Evolutionary conservation across 2,329 filamentous ascomycete genomes (phyloP).

Genomic region (Fusarium sp.): DNA sequence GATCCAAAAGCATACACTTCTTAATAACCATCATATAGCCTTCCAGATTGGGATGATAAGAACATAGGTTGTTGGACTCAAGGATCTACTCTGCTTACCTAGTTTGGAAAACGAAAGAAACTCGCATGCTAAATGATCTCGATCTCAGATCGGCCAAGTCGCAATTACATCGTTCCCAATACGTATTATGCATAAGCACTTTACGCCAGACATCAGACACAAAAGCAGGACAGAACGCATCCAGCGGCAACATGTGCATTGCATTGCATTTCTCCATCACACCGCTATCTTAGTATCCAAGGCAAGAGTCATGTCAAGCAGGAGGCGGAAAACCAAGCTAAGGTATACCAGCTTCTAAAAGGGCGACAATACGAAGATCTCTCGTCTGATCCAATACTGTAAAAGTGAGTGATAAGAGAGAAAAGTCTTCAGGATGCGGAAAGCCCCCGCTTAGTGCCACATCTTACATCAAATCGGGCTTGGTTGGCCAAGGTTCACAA

Average conservation of each 20-base stretch:
- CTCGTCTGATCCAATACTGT: not conserved
- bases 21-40: not conserved
- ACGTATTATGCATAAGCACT: not conserved
- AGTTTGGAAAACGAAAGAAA: not conserved
- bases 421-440: constrained; percentile 3
- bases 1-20: not conserved
- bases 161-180: not conserved
- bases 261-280: constrained; percentile 7
- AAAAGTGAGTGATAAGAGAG: constrained; percentile 7
- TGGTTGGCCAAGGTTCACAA: constrained; percentile 19
- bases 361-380: constrained; percentile 21
- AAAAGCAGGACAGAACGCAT: constrained; percentile 1
- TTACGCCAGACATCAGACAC: not conserved
- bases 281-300: constrained; percentile 25
- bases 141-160: constrained; percentile 3
- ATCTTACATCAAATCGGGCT: constrained; percentile 19
- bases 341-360: not conserved
- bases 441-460: constrained; percentile 2
- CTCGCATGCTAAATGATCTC: not conserved
- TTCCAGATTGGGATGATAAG: not conserved
- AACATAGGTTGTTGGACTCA: not conserved
- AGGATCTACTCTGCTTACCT: not conserved
- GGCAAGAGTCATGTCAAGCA: constrained; percentile 7
- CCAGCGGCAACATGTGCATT: constrained; percentile 12
- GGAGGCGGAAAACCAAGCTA: constrained; percentile 1